Conservation (phyloP, 371 early-diverging fungal genomes). For the Syncephalastrum monosporum region DNA sequence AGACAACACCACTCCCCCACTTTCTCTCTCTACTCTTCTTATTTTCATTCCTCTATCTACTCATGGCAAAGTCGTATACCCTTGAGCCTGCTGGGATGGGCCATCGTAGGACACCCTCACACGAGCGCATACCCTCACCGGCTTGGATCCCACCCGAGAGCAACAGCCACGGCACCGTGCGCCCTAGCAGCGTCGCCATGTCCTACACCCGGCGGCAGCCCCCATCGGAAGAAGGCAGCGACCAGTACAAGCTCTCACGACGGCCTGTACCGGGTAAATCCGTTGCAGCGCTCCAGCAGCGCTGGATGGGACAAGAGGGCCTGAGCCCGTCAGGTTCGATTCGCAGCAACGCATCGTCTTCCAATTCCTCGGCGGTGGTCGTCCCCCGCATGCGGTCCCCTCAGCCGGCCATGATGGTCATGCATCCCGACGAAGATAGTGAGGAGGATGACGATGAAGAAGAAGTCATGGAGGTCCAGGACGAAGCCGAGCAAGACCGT, state of each 20-base stretch:
- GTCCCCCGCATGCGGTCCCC: neutral
- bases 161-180: neutral
- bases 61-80: no score
- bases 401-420: neutral
- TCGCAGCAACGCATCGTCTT: slow-evolving; percentile 12
- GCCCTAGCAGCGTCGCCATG: slow-evolving; percentile 17
- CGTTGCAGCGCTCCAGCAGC: slow-evolving; percentile 42
- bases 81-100: neutral
- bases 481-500: neutral
- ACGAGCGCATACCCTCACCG: no score
- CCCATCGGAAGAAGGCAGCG: neutral
- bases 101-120: no score
- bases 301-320: slow-evolving; percentile 24
- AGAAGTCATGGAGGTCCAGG: slow-evolving; percentile 1
- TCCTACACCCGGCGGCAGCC: slow-evolving; percentile 8
- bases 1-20: no score
- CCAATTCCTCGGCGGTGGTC: neutral
- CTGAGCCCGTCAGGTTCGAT: slow-evolving; percentile 13
- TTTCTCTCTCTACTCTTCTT: no score
- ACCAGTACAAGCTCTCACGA: slow-evolving; percentile 13
- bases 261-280: slow-evolving; percentile 29
- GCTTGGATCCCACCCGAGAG: no score
- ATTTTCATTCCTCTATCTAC: no score
- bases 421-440: neutral
- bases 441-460: slow-evolving; percentile 13